These are phyloP conservation scores for Aspergillus carbonarius DNA, from an alignment of 2,329 filamentous ascomycete genomes.

Conservation along the genomic window DNA sequence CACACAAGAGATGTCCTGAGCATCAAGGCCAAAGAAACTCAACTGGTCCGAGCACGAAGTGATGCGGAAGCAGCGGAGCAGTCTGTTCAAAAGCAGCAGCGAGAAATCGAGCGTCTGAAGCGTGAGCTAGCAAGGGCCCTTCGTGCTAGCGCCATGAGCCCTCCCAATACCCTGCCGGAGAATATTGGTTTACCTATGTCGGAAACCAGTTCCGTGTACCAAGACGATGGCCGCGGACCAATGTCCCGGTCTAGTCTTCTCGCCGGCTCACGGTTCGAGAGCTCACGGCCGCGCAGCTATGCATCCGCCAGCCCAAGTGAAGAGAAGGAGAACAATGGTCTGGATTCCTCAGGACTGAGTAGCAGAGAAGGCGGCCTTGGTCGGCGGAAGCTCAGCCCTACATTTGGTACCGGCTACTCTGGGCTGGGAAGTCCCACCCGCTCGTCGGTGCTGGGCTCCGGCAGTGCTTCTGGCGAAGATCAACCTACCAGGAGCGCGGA, in stretches of 20 bases:
- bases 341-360: conserved; percentile 37
- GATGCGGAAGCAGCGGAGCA: conserved; percentile 88
- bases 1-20: conserved; percentile 93
- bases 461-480: conserved; percentile 38
- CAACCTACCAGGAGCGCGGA: conserved; percentile 43
- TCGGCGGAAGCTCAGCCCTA: conserved; percentile 47
- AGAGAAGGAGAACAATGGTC: conserved; percentile 68
- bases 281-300: conserved; percentile 41
- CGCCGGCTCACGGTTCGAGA: conserved; percentile 42
- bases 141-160: conserved; percentile 41
- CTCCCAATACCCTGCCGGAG: conserved; percentile 41
- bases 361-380: conserved; percentile 34
- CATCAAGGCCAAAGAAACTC: conserved; percentile 98
- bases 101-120: conserved; percentile 92
- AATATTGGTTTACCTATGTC: conserved; percentile 54
- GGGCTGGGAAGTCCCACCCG: conserved; percentile 41
- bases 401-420: conserved; percentile 37
- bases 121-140: conserved; percentile 65
- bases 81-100: conserved; percentile 75
- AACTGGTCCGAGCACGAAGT: conserved; percentile 84
- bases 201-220: conserved; percentile 50
- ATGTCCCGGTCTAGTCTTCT: conserved; percentile 35
- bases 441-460: conserved; percentile 34
- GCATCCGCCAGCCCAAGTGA: conserved; percentile 60
- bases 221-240: conserved; percentile 35